These are phyloP conservation scores for Leccinum broughii DNA, from an alignment of 768 basidiomycete genomes.

Conservation along the genomic window DNA sequence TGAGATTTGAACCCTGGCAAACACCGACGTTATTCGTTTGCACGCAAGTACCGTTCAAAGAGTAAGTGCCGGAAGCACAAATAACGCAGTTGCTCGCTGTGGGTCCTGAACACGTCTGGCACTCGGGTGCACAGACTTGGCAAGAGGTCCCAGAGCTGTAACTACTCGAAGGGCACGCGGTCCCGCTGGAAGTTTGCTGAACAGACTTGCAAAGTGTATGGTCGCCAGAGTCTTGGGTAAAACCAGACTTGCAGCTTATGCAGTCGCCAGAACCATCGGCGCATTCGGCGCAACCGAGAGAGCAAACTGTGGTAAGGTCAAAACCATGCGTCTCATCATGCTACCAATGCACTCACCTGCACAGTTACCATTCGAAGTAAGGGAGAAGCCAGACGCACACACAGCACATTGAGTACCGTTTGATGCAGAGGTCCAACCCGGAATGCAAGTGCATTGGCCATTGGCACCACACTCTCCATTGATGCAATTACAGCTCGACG, in stretches of 20 bases:
- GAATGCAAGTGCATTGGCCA: constrained; percentile 73
- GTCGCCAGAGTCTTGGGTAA: constrained; percentile 66
- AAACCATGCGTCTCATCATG: neutral
- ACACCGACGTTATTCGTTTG: constrained; percentile 63
- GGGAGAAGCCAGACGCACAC: constrained; percentile 77
- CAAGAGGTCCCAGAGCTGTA: constrained; percentile 62
- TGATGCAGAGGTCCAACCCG: constrained; percentile 69
- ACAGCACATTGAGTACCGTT: constrained; percentile 78
- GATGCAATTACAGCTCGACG: constrained; percentile 75
- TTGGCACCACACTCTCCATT: constrained; percentile 74
- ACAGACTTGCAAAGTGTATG: constrained; percentile 62
- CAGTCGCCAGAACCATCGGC: constrained; percentile 69
- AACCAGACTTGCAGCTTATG: constrained; percentile 67
- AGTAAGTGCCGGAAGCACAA: constrained; percentile 62
- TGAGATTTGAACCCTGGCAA: constrained; percentile 66
- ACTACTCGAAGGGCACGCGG: constrained; percentile 62
- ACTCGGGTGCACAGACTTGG: constrained; percentile 59
- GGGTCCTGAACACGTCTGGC: constrained; percentile 67
- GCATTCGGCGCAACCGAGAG: constrained; percentile 71
- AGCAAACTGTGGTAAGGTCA: constrained; percentile 52
- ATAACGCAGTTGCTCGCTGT: constrained; percentile 70
- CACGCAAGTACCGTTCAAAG: constrained; percentile 73
- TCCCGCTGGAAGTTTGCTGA: constrained; percentile 50
- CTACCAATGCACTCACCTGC: constrained; percentile 45
- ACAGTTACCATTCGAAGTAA: constrained; percentile 68